Evolutionary conservation across 345 rosid genomes (phyloP), one percentile per base, ranked within the genome.

Genomic region (Syzygium aqueum): DNA sequence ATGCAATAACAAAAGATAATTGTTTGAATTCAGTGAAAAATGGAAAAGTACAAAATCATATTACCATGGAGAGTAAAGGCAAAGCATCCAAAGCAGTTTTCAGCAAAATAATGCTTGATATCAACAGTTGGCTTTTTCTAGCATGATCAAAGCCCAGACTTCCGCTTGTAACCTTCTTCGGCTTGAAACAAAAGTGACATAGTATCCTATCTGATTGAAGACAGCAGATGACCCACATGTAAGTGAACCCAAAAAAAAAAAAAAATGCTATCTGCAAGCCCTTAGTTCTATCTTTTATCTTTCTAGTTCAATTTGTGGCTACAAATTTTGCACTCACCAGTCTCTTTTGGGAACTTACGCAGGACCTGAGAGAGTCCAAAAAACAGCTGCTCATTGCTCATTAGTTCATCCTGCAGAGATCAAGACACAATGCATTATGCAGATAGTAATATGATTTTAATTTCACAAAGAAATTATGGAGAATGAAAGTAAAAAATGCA

Each of bases 101-200:
- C 54, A 97, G 98, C 84, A 97, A 91, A 88, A 97, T 96, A 90
- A 97, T 95, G 95, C 98, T 97, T 89, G 99, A 91, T 90, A 96
- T 95, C 91, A 95, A 86, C 86, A 89, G 87, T 92, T 95, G 99
- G 94, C 99, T 96, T 93, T 90, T 96, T 92, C 90, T 93, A 89
- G 95, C 91, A 92, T 94, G 93, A 84, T 95, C 94, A 90, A 91
- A 88, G 88, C 92, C 94, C 85, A 92, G 43, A 88, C 93, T 94
- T 86, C 93, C 96, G 84, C 91, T 94, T 21, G 96, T 92, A 86
- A 97, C 95, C 92, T 93, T 97, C 92, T 93, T 96, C 61, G 93
- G 94, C 96, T 95, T 97, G 92, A 95, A 97, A 96, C 99, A 97
- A 94, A 97, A 97, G 90, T 97, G 96, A 92, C 99, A 97, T 85